Conservation (phyloP, 2,329 filamentous ascomycete species). For the Phialophora tarda region DNA sequence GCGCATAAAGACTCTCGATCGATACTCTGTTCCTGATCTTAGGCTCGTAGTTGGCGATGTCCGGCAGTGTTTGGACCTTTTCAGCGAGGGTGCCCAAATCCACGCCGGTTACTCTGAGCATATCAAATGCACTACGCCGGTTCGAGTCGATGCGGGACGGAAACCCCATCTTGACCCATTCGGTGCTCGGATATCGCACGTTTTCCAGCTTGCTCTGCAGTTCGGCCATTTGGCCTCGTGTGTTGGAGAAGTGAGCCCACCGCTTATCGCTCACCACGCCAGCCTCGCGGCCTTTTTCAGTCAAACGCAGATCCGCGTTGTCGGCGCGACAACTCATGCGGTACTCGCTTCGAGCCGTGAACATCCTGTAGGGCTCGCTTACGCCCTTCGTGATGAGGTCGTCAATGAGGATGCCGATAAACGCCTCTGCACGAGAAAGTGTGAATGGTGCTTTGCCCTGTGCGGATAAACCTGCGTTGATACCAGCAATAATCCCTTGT, state of each 20-base stretch:
- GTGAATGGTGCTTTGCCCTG: slow-evolving; percentile 68
- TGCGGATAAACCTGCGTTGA: slow-evolving; percentile 87
- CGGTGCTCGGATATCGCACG: slow-evolving; percentile 63
- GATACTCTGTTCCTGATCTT: slow-evolving; percentile 71
- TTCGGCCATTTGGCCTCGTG: slow-evolving; percentile 69
- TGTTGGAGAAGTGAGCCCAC: slow-evolving; percentile 72
- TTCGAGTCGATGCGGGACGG: slow-evolving; percentile 68
- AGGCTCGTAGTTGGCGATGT: slow-evolving; percentile 55
- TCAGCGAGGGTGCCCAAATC: slow-evolving; percentile 55
- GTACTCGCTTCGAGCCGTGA: slow-evolving; percentile 94
- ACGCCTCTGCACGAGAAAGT: slow-evolving; percentile 82
- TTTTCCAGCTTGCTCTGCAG: slow-evolving; percentile 66
- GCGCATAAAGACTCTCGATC: slow-evolving; percentile 85
- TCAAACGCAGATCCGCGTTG: slow-evolving; percentile 89
- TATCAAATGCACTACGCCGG: slow-evolving; percentile 75
- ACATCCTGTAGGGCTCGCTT: slow-evolving; percentile 97
- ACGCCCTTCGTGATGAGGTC: slow-evolving; percentile 97
- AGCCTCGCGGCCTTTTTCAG: slow-evolving; percentile 73
- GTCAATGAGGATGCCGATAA: slow-evolving; percentile 98
- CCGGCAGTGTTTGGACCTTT: slow-evolving; percentile 56
- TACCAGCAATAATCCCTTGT: slow-evolving; percentile 89
- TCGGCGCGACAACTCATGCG: slow-evolving; percentile 90
- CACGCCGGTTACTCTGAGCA: slow-evolving; percentile 71
- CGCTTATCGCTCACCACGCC: slow-evolving; percentile 80
- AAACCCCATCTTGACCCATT: slow-evolving; percentile 75